Evolutionary conservation across 768 basidiomycete genomes (phyloP).

Genomic region (Suillus hirtellus): DNA sequence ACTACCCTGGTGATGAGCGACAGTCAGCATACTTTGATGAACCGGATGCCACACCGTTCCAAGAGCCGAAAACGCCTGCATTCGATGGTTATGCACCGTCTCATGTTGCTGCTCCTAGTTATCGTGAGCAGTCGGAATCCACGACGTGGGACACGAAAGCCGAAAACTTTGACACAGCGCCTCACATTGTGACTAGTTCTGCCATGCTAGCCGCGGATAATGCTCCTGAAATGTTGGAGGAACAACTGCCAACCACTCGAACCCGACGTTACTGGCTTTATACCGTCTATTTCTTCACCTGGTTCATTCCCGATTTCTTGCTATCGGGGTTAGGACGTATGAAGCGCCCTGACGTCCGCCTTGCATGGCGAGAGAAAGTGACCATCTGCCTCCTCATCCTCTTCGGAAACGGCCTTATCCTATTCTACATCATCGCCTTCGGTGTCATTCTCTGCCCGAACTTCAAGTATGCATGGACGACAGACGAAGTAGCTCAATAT

Average conservation of each 20-base stretch:
- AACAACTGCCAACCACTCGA: slow-evolving; percentile 52
- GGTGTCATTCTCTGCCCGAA: slow-evolving; percentile 62
- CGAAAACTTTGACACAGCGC: slow-evolving; percentile 28
- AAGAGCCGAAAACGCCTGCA: slow-evolving; percentile 29
- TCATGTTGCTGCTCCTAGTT: slow-evolving; percentile 25
- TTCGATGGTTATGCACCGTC: slow-evolving; percentile 27
- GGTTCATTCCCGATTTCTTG: slow-evolving; percentile 55
- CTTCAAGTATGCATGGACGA: slow-evolving; percentile 60
- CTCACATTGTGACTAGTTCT: slow-evolving; percentile 38
- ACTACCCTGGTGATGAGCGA: slow-evolving; percentile 35
- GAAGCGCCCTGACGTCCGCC: slow-evolving; percentile 66
- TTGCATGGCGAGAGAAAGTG: slow-evolving; percentile 72
- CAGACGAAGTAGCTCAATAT: slow-evolving; percentile 52
- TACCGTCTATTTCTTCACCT: slow-evolving; percentile 53
- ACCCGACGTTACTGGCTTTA: slow-evolving; percentile 60
- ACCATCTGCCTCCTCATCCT: slow-evolving; percentile 63
- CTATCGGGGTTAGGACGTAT: slow-evolving; percentile 55
- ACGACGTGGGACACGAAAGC: slow-evolving; percentile 46
- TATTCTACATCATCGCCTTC: slow-evolving; percentile 70
- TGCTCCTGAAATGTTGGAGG: slow-evolving; percentile 50
- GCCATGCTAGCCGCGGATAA: slow-evolving; percentile 42
- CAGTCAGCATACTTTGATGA: slow-evolving; percentile 37
- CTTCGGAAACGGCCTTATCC: slow-evolving; percentile 49
- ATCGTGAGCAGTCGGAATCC: slow-evolving; percentile 37
- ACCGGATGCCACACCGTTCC: slow-evolving; percentile 28